Conservation (phyloP, 2,329 filamentous ascomycete genomes). For the Domatiomyces globalis region DNA sequence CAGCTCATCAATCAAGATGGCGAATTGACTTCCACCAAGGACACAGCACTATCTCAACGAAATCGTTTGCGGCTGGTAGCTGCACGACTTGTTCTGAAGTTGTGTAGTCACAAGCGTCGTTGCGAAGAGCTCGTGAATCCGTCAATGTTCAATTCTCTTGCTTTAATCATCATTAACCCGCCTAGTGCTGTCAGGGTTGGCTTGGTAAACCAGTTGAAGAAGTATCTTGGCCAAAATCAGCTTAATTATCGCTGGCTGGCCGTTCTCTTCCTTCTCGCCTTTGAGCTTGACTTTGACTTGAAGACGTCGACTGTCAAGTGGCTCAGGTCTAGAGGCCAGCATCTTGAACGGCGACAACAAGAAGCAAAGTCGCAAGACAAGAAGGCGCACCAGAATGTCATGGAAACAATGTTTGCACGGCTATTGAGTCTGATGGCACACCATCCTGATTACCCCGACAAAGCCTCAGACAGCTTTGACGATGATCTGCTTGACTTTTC, state of each 20-base stretch:
- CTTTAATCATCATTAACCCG: constrained; percentile 66
- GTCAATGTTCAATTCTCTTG: constrained; percentile 64
- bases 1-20: constrained; percentile 61
- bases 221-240: constrained; percentile 63
- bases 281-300: constrained; percentile 65
- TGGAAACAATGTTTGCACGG: constrained; percentile 71
- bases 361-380: constrained; percentile 24
- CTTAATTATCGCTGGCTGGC: constrained; percentile 70
- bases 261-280: constrained; percentile 78
- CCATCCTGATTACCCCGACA: constrained; percentile 65
- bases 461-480: constrained; percentile 38
- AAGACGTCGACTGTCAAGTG: constrained; percentile 69
- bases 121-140: constrained; percentile 59
- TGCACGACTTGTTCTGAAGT: constrained; percentile 66
- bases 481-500: constrained; percentile 67
- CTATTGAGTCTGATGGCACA: constrained; percentile 81
- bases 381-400: constrained; percentile 41
- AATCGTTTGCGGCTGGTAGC: constrained; percentile 69
- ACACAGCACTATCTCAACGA: constrained; percentile 65
- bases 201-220: constrained; percentile 78
- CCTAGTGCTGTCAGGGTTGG: constrained; percentile 57
- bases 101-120: constrained; percentile 61
- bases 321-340: constrained; percentile 66
- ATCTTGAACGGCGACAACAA: constrained; percentile 39
- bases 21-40: constrained; percentile 59